These are phyloP conservation scores for Cyclospora cayetanensis DNA, from an alignment of 169 alveolate genomes.

Conservation along the genomic window DNA sequence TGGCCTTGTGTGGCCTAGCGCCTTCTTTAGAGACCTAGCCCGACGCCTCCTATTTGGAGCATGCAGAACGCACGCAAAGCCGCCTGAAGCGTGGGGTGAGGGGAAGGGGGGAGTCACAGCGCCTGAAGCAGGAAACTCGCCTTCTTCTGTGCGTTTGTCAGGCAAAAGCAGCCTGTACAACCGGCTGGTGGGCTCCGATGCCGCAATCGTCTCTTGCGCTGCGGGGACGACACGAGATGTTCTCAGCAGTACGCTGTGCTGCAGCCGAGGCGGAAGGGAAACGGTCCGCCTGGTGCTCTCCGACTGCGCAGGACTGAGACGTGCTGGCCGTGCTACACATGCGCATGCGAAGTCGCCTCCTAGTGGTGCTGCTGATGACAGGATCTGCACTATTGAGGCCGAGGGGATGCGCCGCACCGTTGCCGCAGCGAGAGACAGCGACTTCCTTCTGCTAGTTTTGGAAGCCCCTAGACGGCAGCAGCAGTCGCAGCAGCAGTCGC, in stretches of 20 bases:
- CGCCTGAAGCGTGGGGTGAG: too few relatives aligned
- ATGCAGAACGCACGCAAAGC: too few relatives aligned
- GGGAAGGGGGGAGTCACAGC: too few relatives aligned
- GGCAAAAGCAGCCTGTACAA: slow-evolving; percentile 62
- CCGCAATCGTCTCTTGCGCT: slow-evolving; percentile 33
- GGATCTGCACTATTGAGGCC: neutral
- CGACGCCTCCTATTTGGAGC: too few relatives aligned
- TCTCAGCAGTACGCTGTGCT: neutral
- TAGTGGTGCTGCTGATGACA: neutral
- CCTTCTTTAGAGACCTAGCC: too few relatives aligned
- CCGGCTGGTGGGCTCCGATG: slow-evolving; percentile 6
- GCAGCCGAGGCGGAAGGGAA: neutral
- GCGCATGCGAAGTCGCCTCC: neutral
- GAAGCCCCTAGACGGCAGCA: slow-evolving; percentile 17
- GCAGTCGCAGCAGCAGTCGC: slow-evolving; percentile 14
- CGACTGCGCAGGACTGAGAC: neutral
- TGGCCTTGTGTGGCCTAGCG: too few relatives aligned
- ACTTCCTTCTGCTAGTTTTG: slow-evolving; percentile 18
- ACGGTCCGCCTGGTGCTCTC: neutral
- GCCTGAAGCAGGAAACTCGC: too few relatives aligned
- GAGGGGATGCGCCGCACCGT: slow-evolving; percentile 59
- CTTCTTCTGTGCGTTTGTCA: too few relatives aligned
- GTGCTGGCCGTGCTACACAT: neutral
- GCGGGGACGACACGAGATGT: slow-evolving; percentile 56
- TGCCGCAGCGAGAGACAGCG: slow-evolving; percentile 45